A percentile compares a stretch with the other conserved stretches of the same genome.
Evolutionary conservation across 2,329 filamentous ascomycete species (phyloP).

Genomic region (Phyllosticta citrichinensis): DNA sequence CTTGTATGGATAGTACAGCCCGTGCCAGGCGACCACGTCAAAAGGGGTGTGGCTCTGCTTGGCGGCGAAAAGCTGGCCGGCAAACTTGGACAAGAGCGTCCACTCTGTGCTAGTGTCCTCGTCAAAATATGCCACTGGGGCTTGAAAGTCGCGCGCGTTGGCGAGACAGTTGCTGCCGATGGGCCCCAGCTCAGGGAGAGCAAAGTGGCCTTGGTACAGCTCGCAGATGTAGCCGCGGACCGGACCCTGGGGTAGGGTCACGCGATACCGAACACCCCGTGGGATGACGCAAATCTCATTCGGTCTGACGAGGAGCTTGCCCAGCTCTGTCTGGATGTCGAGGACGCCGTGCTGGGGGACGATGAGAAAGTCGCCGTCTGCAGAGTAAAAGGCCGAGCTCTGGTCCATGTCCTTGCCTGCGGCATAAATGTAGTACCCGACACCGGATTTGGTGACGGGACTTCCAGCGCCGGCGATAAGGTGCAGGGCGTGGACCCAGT

Average conservation of each 20-base stretch:
- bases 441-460: constrained; percentile 64
- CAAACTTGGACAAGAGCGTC: constrained; percentile 52
- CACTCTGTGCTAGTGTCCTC: constrained; percentile 46
- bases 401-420: constrained; percentile 67
- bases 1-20: constrained; percentile 54
- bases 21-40: constrained; percentile 63
- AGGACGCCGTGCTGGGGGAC: constrained; percentile 55
- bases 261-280: constrained; percentile 53
- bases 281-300: constrained; percentile 60
- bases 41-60: constrained; percentile 57
- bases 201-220: constrained; percentile 54
- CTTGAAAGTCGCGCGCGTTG: constrained; percentile 55
- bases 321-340: constrained; percentile 60
- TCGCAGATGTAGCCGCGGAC: constrained; percentile 58
- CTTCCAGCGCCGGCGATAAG: constrained; percentile 72
- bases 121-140: constrained; percentile 49
- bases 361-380: constrained; percentile 60
- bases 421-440: constrained; percentile 74
- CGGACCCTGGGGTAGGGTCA: constrained; percentile 50
- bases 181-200: constrained; percentile 56
- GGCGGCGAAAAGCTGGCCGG: constrained; percentile 50
- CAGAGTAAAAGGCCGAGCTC: constrained; percentile 72
- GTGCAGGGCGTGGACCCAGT: constrained; percentile 60
- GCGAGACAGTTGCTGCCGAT: constrained; percentile 58
- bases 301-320: constrained; percentile 52